Evolutionary conservation across 2,329 filamentous ascomycete genomes (phyloP).

Genomic region (Fusarium oligoseptatum): DNA sequence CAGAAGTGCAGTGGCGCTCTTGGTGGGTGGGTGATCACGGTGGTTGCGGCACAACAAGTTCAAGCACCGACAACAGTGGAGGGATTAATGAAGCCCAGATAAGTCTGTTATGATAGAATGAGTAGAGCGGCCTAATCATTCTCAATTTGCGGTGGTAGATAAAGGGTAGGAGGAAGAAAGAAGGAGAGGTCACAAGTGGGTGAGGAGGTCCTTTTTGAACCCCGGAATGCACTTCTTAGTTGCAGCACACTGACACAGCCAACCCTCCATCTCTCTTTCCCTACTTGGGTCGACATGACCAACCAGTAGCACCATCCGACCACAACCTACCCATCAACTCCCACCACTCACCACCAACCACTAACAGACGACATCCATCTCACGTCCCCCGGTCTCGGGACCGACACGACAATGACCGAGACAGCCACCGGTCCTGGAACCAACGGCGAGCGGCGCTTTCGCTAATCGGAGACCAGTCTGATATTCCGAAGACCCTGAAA

Average conservation of each 20-base stretch:
- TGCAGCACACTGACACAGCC: not conserved
- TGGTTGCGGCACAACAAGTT: not conserved
- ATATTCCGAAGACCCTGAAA: not conserved
- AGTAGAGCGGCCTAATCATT: not conserved
- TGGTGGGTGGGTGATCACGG: not conserved
- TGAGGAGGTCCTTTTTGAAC: conserved; percentile 25
- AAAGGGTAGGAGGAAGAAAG: not conserved
- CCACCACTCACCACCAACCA: not conserved
- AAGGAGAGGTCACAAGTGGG: conserved; percentile 4
- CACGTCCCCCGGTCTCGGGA: not conserved
- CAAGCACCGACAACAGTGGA: not conserved
- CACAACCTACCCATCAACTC: not conserved
- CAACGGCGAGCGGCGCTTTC: not conserved
- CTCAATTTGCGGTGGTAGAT: not conserved
- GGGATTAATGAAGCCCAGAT: not conserved
- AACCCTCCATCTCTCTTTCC: not conserved
- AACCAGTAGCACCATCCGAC: not conserved
- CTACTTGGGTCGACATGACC: conserved; percentile 1
- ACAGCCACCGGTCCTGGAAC: not conserved
- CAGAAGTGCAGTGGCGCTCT: not conserved
- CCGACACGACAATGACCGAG: not conserved
- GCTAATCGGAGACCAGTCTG: not conserved
- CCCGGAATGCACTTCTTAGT: not conserved
- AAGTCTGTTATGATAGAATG: not conserved
- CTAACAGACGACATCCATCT: not conserved